A percentile compares a stretch with the other conserved stretches of the same genome.
These are phyloP conservation scores for Alternaria consortialis DNA, from an alignment of 2,329 filamentous ascomycete genomes.

Conservation along the genomic window DNA sequence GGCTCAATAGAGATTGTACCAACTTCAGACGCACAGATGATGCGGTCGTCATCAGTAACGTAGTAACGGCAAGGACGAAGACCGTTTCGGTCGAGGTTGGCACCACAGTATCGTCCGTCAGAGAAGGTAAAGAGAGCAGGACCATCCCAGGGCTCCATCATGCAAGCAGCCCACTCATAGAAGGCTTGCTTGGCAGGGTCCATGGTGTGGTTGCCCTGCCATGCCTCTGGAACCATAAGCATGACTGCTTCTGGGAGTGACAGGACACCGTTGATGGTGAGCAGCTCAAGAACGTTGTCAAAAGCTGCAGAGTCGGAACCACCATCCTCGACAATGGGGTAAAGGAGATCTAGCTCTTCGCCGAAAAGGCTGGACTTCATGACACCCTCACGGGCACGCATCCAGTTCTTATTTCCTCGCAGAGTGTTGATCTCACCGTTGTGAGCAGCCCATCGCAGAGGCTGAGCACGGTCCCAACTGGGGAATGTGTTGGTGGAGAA, in stretches of 20 bases:
- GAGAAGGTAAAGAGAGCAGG: conserved; percentile 97
- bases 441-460: conserved; percentile 94
- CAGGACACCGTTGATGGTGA: conserved; percentile 94
- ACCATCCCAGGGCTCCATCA: conserved; percentile 99
- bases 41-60: conserved; percentile 94
- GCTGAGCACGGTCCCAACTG: conserved; percentile 97
- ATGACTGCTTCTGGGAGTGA: conserved; percentile 96
- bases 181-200: conserved; percentile 95
- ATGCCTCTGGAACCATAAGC: conserved; percentile 98
- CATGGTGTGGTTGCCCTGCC: conserved; percentile 93
- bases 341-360: conserved; percentile 87
- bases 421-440: conserved; percentile 99
- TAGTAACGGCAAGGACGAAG: conserved; percentile 96
- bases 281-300: conserved; percentile 92
- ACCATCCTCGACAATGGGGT: conserved; percentile 95
- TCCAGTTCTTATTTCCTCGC: conserved; percentile 99
- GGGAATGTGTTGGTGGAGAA: conserved; percentile 99
- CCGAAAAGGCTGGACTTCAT: conserved; percentile 93
- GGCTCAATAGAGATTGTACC: conserved; percentile 92
- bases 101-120: conserved; percentile 95
- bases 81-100: conserved; percentile 95
- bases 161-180: conserved; percentile 97
- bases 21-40: conserved; percentile 96
- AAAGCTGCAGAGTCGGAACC: conserved; percentile 97
- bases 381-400: conserved; percentile 94